phyloP scores from a whole-genome alignment of 371 early-diverging fungal species.

The Mycotypha africana region DNA sequence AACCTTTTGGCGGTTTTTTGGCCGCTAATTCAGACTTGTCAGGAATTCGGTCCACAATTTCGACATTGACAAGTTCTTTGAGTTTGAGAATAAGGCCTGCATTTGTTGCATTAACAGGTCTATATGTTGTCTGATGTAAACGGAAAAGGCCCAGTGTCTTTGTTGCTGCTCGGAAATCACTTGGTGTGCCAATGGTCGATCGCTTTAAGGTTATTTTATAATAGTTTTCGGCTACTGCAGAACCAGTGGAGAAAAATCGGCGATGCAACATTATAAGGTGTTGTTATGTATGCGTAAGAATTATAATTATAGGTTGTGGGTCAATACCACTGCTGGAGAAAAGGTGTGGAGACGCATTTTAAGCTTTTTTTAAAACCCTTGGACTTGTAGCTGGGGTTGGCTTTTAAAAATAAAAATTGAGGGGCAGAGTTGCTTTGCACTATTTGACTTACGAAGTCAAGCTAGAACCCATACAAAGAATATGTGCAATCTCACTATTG shows the following conservation, averaged over 20 bases:
- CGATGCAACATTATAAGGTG: conserved; percentile 18
- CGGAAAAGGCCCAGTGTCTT: conserved; percentile 52
- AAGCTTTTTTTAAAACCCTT: too few species aligned
- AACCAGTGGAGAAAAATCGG: conserved; percentile 28
- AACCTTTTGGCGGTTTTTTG: conserved; percentile 46
- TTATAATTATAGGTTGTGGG: too few species aligned
- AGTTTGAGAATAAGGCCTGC: conserved; percentile 78
- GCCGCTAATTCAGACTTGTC: conserved; percentile 28
- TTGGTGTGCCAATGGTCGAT: conserved; percentile 54
- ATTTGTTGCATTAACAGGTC: conserved; percentile 52
- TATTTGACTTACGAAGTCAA: too few species aligned
- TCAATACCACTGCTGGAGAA: too few species aligned
- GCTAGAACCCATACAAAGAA: too few species aligned
- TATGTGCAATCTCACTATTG: too few species aligned
- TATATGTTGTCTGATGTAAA: conserved; percentile 55
- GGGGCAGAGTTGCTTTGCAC: too few species aligned
- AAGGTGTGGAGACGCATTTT: too few species aligned
- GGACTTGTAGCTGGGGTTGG: too few species aligned
- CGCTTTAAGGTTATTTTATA: conserved; percentile 57
- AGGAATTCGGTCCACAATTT: conserved; percentile 58
- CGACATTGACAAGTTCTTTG: conserved; percentile 74
- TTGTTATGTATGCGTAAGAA: too few species aligned
- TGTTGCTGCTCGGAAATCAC: conserved; percentile 50
- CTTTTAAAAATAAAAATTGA: too few species aligned
- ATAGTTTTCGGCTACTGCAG: conserved; percentile 31